A percentile compares a stretch with the other conserved stretches of the same genome.
Conservation (phyloP, 192 early-diverging fungal genomes). For the Physocladia obscura region DNA sequence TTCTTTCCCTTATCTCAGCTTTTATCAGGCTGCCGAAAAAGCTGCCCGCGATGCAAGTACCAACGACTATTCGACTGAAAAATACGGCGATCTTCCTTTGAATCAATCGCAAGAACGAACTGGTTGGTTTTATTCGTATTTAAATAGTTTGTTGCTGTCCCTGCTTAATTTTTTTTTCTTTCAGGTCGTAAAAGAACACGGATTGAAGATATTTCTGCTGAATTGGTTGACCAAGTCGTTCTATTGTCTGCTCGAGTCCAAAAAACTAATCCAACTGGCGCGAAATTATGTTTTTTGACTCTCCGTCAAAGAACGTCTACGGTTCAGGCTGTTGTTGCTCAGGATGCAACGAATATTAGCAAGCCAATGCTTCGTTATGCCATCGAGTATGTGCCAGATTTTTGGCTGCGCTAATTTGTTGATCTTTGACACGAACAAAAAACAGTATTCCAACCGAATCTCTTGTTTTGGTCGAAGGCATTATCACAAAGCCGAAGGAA, state of each 20-base stretch:
- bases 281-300: conserved; percentile 87
- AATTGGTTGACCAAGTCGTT: conserved; percentile 72
- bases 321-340: conserved; percentile 83
- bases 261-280: conserved; percentile 77
- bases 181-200: conserved; percentile 63
- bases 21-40: conserved; percentile 64
- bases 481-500: conserved; percentile 73
- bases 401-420: not conserved
- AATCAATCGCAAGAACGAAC: conserved; percentile 83
- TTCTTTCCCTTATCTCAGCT: not conserved
- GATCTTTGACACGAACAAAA: too few species aligned
- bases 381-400: conserved; percentile 42
- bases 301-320: conserved; percentile 84
- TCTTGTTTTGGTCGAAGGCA: conserved; percentile 83
- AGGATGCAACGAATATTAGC: conserved; percentile 74
- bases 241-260: conserved; percentile 89
- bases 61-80: conserved; percentile 75
- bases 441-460: conserved; percentile 80
- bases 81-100: conserved; percentile 83
- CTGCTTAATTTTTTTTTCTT: not conserved
- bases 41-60: conserved; percentile 59
- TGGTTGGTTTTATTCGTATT: conserved; percentile 38
- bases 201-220: conserved; percentile 63
- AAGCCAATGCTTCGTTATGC: conserved; percentile 96
- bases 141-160: conserved; percentile 8